These are phyloP conservation scores for Mortierella sp. DNA, from an alignment of 371 early-diverging fungal genomes.

Conservation along the genomic window DNA sequence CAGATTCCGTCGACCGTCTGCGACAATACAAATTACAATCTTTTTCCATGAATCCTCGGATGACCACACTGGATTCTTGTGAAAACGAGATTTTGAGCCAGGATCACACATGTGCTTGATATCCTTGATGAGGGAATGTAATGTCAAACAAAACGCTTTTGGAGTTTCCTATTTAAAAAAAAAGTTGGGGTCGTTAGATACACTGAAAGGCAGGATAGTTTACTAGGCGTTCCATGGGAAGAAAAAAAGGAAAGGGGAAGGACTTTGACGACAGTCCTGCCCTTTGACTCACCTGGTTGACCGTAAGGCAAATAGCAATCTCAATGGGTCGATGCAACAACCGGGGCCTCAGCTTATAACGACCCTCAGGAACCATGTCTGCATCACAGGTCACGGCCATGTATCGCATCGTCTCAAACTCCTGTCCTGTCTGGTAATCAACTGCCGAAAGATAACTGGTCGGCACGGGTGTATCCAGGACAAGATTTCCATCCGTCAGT, in stretches of 20 bases:
- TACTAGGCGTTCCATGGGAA: no score
- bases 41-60: constrained; percentile 90
- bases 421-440: constrained; percentile 63
- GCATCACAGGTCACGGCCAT: constrained; percentile 83
- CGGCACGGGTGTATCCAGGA: constrained; percentile 80
- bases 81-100: constrained; percentile 74
- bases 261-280: background rate
- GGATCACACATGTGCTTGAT: constrained; percentile 58
- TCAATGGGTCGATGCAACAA: constrained; percentile 76
- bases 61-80: constrained; percentile 80
- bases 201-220: no score
- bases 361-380: constrained; percentile 74
- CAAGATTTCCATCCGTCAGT: constrained; percentile 75
- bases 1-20: constrained; percentile 80
- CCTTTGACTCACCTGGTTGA: constrained; percentile 77
- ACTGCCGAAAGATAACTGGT: constrained; percentile 65
- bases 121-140: constrained; percentile 87
- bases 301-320: constrained; percentile 87
- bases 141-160: constrained; percentile 83
- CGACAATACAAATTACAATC: constrained; percentile 87
- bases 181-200: background rate
- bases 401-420: constrained; percentile 81
- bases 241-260: background rate
- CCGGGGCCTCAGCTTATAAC: constrained; percentile 83
- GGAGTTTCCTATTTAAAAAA: constrained; percentile 75